Evolutionary conservation across 2,329 filamentous ascomycete genomes (phyloP).

Genomic region (Microdochium bolleyi): DNA sequence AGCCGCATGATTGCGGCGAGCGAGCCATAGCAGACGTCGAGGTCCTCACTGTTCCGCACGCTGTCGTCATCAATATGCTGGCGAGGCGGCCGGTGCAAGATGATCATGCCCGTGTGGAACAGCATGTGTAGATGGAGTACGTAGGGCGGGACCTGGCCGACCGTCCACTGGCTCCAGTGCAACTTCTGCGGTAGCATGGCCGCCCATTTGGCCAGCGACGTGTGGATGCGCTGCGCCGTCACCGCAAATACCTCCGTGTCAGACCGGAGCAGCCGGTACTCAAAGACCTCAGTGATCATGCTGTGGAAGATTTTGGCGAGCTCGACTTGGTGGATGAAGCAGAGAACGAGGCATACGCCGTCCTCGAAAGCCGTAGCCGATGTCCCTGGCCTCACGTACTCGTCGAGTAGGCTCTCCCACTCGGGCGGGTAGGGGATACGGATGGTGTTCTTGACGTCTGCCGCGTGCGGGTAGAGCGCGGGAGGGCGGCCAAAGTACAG

Average conservation of each 20-base stretch:
- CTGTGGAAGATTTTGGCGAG: constrained; percentile 38
- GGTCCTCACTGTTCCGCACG: constrained; percentile 31
- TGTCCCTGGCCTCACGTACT: constrained; percentile 34
- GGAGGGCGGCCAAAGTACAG: constrained; percentile 42
- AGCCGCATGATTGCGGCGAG: constrained; percentile 34
- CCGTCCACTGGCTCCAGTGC: constrained; percentile 43
- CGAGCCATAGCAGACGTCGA: constrained; percentile 42
- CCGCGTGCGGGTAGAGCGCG: constrained; percentile 38
- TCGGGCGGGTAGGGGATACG: constrained; percentile 39
- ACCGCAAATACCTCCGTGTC: constrained; percentile 31
- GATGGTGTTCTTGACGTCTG: constrained; percentile 39
- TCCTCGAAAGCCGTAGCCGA: constrained; percentile 39
- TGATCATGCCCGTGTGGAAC: constrained; percentile 43
- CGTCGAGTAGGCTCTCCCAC: constrained; percentile 37
- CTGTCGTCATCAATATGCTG: constrained; percentile 30
- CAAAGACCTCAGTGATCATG: constrained; percentile 42
- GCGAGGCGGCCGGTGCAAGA: constrained; percentile 38
- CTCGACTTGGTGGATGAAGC: constrained; percentile 38
- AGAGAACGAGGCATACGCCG: constrained; percentile 31
- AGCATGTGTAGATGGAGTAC: constrained; percentile 41
- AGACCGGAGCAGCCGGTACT: constrained; percentile 33
- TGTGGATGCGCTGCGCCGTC: constrained; percentile 35
- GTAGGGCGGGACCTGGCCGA: constrained; percentile 33
- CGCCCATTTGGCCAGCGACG: constrained; percentile 37
- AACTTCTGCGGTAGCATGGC: constrained; percentile 34